Evolutionary conservation across 441 rosid species (phyloP), one percentile per base, ranked within the genome.

Genomic region (Corymbia citriodora): DNA sequence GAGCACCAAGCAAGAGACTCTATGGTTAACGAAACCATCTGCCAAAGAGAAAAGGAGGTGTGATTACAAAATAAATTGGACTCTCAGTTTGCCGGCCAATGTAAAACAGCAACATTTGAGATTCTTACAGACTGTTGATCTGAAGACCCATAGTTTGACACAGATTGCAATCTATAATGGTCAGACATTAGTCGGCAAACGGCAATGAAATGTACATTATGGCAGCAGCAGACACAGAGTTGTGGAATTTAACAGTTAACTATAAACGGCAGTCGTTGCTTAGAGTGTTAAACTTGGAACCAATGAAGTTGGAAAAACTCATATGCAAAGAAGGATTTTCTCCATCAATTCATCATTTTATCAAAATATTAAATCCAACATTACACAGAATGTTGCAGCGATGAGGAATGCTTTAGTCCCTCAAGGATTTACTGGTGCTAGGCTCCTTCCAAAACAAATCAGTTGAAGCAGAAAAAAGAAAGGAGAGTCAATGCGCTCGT

Each of bases 1-100:
- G 87, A 90, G 91, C 91, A 87, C 91, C 91, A 90, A 70, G 91
- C 89, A 70, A 90, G 70, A 17, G 57, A 72, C 87, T 90, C 91
- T 54, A 90, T 55, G 53, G 88, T 74, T 55, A 88, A 87, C 2
- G 87, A 33, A 70, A 87, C 89, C 54, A 72, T 88, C 91, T 90
- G 57, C 53, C 68, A 72, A 49, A 87, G 11, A 70, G 33, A 55
- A 90, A 85, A 49, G 45, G 82, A 72, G 49, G 82, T 72, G 45
- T 87, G 29, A 1, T 36, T 31, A 53, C 65, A 54, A 55, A 87
- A 10, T 4, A 31, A 55, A 55, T 29, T n/a, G 15, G 45, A 31
- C 25, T 52, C 88, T 29, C 57, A 87, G n/a, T 87, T 87, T 59
- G 29, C 48, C 61, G 15, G 40, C 49, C 88, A 52, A 86, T 55